A percentile compares a stretch with the other conserved stretches of the same genome.
phyloP scores from a whole-genome alignment of 805 yeast genomes.

The Saturnispora serradocipensis region DNA sequence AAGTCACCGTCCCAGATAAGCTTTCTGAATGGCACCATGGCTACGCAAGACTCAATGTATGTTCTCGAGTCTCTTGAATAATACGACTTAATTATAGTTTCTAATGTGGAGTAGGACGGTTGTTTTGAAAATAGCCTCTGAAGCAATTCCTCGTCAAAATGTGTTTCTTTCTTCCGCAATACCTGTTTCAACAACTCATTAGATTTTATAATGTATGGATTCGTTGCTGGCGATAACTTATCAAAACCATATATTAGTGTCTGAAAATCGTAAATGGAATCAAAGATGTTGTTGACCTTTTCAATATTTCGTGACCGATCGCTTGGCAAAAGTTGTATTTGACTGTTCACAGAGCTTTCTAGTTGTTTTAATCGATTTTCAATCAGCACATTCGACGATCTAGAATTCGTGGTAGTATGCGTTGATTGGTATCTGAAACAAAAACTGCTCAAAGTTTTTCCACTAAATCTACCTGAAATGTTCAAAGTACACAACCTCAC shows the following conservation, averaged over 20 bases:
- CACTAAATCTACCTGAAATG: background rate
- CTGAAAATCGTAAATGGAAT: slow-evolving; percentile 21
- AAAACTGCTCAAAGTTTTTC: background rate
- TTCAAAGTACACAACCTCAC: too few relatives aligned
- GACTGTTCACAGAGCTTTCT: slow-evolving; percentile 8
- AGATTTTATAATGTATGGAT: slow-evolving; percentile 16
- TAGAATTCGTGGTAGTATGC: background rate
- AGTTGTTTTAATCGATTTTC: slow-evolving; percentile 9
- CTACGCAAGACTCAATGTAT: slow-evolving; percentile 30
- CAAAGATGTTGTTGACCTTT: slow-evolving; percentile 9
- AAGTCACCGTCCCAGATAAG: slow-evolving; percentile 52
- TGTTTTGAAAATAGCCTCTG: slow-evolving; percentile 17
- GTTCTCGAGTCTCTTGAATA: slow-evolving; percentile 16
- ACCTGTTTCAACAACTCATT: slow-evolving; percentile 16
- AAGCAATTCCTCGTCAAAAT: slow-evolving; percentile 17
- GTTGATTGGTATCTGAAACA: slow-evolving; percentile 11
- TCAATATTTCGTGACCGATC: background rate
- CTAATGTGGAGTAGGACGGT: slow-evolving; percentile 21
- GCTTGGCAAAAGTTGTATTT: background rate
- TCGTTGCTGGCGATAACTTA: slow-evolving; percentile 16
- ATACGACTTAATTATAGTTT: slow-evolving; percentile 20
- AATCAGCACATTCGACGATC: slow-evolving; percentile 9
- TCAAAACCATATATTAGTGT: slow-evolving; percentile 18
- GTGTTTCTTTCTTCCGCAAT: slow-evolving; percentile 14
- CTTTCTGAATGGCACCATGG: slow-evolving; percentile 56